Base-by-base conservation (phyloP, 257 asterid species). In the Forsythia suspensa region DNA sequence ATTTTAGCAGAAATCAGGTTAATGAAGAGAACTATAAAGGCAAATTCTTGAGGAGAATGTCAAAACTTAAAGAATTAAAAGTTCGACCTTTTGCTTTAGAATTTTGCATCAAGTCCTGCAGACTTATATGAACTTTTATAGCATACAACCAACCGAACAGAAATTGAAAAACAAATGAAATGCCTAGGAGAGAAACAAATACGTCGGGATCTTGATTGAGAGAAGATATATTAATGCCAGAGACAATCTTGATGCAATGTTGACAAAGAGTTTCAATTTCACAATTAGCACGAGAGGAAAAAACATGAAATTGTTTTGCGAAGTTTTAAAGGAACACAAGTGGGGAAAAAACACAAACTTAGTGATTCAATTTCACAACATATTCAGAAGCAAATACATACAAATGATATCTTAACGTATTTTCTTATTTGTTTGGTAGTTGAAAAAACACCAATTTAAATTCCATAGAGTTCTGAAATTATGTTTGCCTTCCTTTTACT, bases 51-150 rank as follows among this genome's bases (percentile, higher is more conserved):
- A 57, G 36, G 36, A 74, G 36, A 65, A 15, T 29, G 73, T 37
- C 63, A 40, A 29, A 29, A 29, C 34, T 29, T 1, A 66, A 29
- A 38, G 21, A 38, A 24, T 39, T 46, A 16, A 63, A 63, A 63
- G 16, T 11, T 63, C 10, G 6, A 42, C 39, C 43, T 67, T 46
- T 20, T 15, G 70, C 40, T 63, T 24, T 8, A 36, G 46, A 41
- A 81, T 71, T 71, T 61, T 78, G 72, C 16, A 68, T 6, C 75
- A 69, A 69, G 39, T 46, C 20, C 80, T 52, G 74, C 59, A 76
- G 68, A 18, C 21, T 12, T 24, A 4, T 13, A 79, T 65, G 43
- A 44, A 52, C 16, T 29, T 67, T 59, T 40, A 59, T 59, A 52
- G 11, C 70, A 4, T 63, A 11, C 10, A 24, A 63, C 38, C 10